These are phyloP conservation scores for Phialocephala sp. DNA, from an alignment of 2,329 filamentous ascomycete species.

Conservation along the genomic window DNA sequence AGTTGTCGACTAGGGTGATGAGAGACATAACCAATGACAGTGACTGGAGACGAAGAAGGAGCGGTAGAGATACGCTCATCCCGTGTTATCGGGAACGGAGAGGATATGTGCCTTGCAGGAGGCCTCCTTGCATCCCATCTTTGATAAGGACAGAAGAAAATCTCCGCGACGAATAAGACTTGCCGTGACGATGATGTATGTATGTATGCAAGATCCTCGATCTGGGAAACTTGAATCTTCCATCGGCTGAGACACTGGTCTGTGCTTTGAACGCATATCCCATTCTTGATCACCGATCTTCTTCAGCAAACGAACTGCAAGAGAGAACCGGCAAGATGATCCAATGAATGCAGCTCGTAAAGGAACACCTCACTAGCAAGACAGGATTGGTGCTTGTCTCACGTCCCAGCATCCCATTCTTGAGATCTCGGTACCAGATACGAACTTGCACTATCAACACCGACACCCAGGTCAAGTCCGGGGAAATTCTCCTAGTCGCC, in stretches of 20 bases:
- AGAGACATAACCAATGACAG: not conserved
- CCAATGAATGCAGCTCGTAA: conserved; percentile 1
- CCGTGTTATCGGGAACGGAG: not conserved
- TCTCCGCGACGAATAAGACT: not conserved
- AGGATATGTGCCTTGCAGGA: not conserved
- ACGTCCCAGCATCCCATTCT: not conserved
- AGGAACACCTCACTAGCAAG: not conserved
- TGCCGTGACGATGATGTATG: not conserved
- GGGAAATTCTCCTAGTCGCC: not conserved
- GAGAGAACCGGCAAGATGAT: not conserved
- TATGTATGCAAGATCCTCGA: not conserved
- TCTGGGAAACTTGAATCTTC: not conserved
- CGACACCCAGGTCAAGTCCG: not conserved
- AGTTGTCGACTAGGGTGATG: too few relatives aligned
- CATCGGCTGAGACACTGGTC: not conserved
- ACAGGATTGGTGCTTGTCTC: not conserved
- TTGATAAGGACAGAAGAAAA: not conserved
- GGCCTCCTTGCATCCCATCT: not conserved
- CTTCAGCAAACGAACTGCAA: not conserved
- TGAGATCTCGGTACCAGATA: not conserved
- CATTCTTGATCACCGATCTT: not conserved
- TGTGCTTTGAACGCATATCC: not conserved
- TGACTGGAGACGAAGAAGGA: not conserved
- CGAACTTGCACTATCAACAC: not conserved
- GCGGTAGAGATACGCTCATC: not conserved